Evolutionary conservation across 179 eudicot genomes (phyloP).

Genomic region (Sideroxylon spinosum): DNA sequence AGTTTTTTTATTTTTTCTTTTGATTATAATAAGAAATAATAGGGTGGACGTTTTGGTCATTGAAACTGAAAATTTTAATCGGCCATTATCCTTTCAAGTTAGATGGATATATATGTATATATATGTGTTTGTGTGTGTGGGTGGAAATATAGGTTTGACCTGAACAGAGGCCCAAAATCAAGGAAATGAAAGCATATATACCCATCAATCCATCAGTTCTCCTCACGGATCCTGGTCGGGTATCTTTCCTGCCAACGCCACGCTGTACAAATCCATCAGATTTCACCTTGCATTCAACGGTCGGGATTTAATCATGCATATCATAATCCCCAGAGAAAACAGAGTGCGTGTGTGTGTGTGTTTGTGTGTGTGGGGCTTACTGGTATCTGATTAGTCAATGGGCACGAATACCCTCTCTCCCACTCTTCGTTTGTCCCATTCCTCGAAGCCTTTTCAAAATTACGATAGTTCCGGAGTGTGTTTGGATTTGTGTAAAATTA

Average conservation of each 20-base stretch:
- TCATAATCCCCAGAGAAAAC: neutral
- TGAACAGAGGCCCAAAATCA: neutral
- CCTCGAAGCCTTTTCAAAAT: neutral
- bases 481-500: no score
- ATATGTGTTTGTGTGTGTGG: no score
- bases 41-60: no score
- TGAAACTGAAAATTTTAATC: no score
- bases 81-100: no score
- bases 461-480: no score
- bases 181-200: neutral
- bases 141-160: no score
- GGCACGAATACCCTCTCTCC: slow-evolving; percentile 16
- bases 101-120: no score
- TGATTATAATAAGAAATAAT: no score
- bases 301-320: slow-evolving; percentile 1
- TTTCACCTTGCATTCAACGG: neutral
- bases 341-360: no score
- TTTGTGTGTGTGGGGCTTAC: neutral
- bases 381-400: slow-evolving; percentile 17
- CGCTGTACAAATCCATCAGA: neutral
- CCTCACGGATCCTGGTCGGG: slow-evolving; percentile 35
- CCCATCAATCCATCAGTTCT: slow-evolving; percentile 7
- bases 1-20: no score
- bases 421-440: slow-evolving; percentile 18
- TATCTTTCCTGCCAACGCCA: slow-evolving; percentile 19